Evolutionary conservation across 2,329 filamentous ascomycete genomes (phyloP).

Genomic region (Penicillium psychrosexuale): DNA sequence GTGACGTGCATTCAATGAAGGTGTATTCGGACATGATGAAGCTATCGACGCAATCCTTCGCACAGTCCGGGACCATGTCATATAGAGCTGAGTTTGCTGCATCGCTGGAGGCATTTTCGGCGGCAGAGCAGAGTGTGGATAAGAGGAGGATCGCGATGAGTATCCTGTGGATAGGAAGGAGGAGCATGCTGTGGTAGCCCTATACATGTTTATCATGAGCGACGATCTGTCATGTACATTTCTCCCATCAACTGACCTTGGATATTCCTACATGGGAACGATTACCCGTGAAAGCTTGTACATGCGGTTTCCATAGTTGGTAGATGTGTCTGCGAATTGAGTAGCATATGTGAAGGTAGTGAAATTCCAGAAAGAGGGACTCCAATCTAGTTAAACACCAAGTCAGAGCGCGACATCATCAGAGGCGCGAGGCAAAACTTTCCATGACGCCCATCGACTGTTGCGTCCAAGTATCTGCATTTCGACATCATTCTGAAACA

Average conservation of each 20-base stretch:
- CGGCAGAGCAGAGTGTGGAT: conserved; percentile 23
- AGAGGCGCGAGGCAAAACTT: conserved; percentile 15
- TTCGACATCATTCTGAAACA: conserved; percentile 24
- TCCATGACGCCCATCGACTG: conserved; percentile 11
- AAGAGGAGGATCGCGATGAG: conserved; percentile 24
- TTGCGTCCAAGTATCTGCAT: conserved; percentile 8
- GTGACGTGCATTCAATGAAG: conserved; percentile 39
- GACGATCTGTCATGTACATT: background rate
- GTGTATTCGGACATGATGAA: conserved; percentile 61
- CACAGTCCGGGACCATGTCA: conserved; percentile 56
- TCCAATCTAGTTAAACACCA: conserved; percentile 17
- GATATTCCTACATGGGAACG: conserved; percentile 17
- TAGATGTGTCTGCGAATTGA: conserved; percentile 1
- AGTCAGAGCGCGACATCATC: conserved; percentile 5
- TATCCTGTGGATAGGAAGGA: conserved; percentile 27
- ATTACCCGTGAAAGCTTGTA: conserved; percentile 26
- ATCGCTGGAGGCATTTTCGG: conserved; percentile 15
- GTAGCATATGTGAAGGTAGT: background rate
- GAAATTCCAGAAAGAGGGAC: background rate
- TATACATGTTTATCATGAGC: conserved; percentile 20
- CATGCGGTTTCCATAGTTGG: conserved; percentile 25
- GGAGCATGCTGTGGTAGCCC: conserved; percentile 37
- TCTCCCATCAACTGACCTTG: conserved; percentile 16
- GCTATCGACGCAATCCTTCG: conserved; percentile 58
- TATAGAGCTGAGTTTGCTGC: conserved; percentile 32